A percentile compares a stretch with the other conserved stretches of the same genome.
phyloP scores from a whole-genome alignment of 768 basidiomycete species.

The Naganishia kalamii region DNA sequence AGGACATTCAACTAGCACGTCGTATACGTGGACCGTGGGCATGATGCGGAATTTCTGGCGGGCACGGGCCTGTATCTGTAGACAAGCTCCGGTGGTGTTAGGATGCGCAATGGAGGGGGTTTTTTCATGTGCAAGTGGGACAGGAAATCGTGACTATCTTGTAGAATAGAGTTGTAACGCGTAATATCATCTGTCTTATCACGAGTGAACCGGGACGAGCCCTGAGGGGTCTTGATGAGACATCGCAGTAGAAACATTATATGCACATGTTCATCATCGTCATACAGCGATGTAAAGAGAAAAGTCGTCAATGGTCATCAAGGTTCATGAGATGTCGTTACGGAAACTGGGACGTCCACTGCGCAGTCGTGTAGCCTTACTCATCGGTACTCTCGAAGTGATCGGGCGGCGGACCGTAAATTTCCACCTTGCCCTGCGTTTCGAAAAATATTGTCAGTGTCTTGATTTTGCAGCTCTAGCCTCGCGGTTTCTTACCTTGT shows the following conservation, averaged over 20 bases:
- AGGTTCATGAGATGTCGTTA: too few species aligned
- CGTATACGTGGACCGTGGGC: slow-evolving; percentile 86
- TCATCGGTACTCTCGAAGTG: slow-evolving; percentile 19
- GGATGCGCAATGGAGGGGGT: too few species aligned
- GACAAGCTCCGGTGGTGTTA: too few species aligned
- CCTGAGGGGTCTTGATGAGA: too few species aligned
- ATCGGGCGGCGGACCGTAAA: slow-evolving; percentile 42
- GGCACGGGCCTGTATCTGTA: not conserved
- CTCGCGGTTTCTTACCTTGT: slow-evolving; percentile 30
- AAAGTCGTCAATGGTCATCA: too few species aligned
- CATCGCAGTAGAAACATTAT: too few species aligned
- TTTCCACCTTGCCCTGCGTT: slow-evolving; percentile 41
- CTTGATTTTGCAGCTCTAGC: not conserved
- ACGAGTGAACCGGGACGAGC: too few species aligned
- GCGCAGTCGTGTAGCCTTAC: not conserved
- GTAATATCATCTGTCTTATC: not conserved
- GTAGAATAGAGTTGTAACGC: not conserved
- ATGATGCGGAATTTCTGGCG: slow-evolving; percentile 13
- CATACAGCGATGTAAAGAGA: too few species aligned
- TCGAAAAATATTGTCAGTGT: not conserved
- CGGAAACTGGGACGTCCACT: too few species aligned
- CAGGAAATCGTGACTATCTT: not conserved
- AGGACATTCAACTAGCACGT: slow-evolving; percentile 91
- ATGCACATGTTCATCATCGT: too few species aligned
- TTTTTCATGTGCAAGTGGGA: too few species aligned